Evolutionary conservation across 2,329 filamentous ascomycete genomes (phyloP), one percentile per base, ranked within the genome.

Genomic region (Myrmaecium sp.): DNA sequence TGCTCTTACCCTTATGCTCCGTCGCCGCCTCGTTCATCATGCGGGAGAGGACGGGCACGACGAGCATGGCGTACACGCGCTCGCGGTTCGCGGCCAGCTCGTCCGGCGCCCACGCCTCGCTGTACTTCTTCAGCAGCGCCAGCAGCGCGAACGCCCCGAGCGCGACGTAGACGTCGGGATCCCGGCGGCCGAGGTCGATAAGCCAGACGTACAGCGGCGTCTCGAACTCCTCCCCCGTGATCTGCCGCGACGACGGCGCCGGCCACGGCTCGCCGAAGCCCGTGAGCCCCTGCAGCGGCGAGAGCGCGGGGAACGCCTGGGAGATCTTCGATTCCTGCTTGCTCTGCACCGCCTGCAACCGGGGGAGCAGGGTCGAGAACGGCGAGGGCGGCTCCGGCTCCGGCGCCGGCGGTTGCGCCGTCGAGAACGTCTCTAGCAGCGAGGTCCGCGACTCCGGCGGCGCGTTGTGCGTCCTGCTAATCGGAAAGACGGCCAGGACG

Each of bases 151-250:
- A 37, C 2, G 62, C 40, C 35, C 49, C 47, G 14, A 58, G 46
- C 7, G 57, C 54, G 15, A 47, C 43, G 11, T 62, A 39, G 24
- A 45, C 33, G 5, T 48, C 55, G 19, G 51, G 45, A 24, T 53
- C 44, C 5, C 51, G 50, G 9, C 59, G 45, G 7, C 55, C 53
- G 11, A 59, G 43, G 23, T 54, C 49, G 29, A 62, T 47, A 2
- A 62, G 47, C 59, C 58, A 63, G 26, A 53, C 53, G 36, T 54
- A 55, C 5, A 63, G 44, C 2, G 56, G 52, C n/a, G 53, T 56
- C 17, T 57, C 55, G 15, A 56, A 54, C 28, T 58, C 55, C 10
- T 58, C 48, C 5, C 40, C 44, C 11, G 51, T 41, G 30, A 47
- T 30, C 12, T 39, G 43, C 14, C 46, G 37, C 16, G 40, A 36